Evolutionary conservation across 129 eudicot species (phyloP).

Genomic region (Saussurea involucrata): DNA sequence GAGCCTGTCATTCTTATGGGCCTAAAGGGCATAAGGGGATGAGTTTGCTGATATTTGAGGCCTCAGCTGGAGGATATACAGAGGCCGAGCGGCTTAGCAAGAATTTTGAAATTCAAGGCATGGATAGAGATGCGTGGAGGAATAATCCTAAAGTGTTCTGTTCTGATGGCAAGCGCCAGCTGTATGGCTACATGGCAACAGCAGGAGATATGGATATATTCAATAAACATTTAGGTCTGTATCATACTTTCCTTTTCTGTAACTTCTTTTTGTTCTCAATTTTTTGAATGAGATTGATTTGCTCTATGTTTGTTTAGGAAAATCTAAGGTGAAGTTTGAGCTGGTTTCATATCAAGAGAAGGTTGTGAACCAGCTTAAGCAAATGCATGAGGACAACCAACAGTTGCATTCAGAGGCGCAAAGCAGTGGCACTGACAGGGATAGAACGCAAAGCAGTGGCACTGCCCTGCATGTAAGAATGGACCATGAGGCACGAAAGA

Average conservation of each 20-base stretch:
- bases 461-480: no score
- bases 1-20: constrained; percentile 76
- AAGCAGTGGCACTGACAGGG: no score
- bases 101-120: constrained; percentile 53
- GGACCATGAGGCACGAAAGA: no score
- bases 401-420: not conserved
- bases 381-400: constrained; percentile 86
- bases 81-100: constrained; percentile 85
- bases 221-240: constrained; percentile 64
- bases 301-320: constrained; percentile 40
- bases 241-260: not conserved
- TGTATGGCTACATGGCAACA: constrained; percentile 75
- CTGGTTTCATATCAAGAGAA: constrained; percentile 58
- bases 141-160: constrained; percentile 32
- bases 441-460: no score
- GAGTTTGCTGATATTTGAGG: constrained; percentile 75
- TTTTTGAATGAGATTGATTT: not conserved
- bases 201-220: constrained; percentile 53
- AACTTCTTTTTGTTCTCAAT: not conserved
- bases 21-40: constrained; percentile 89
- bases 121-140: constrained; percentile 62
- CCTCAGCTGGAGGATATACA: constrained; percentile 59
- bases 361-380: constrained; percentile 60
- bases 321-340: constrained; percentile 65
- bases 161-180: constrained; percentile 66